Evolutionary conservation across 257 asterid species (phyloP), one percentile per base, ranked within the genome.

Genomic region (Gentiana macrophylla): DNA sequence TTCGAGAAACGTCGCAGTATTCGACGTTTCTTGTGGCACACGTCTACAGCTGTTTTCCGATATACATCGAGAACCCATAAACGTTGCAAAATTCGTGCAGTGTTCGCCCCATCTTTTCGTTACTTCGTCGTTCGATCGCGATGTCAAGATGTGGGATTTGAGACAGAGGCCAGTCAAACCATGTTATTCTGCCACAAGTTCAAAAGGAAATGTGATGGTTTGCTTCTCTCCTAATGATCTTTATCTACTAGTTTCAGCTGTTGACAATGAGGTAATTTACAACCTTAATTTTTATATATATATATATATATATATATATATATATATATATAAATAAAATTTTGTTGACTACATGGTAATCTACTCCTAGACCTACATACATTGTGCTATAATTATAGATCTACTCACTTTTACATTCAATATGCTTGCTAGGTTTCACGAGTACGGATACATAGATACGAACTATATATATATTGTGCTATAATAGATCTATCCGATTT

Each of bases 181-280:
- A 65, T 89, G 97, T 71, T 89, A 77, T 59, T 64, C 86, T 3
- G 65, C 77, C 67, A 63, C 77, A 4, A 87, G 96, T 77, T 73
- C 87, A 12, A 69, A 80, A 62, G 96, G 96, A 61, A 87, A 84
- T 38, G 96, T 87, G 67, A 87, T 84, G 97, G 97, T 71, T 57
- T 63, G 89, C 56, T 89, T 89, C 75, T 89, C 97, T 2, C 94
- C 85, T 0, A 95, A 89, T 36, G 97, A 89, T 73, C 94, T 75
- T 62, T 89, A 85, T 74, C 79, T 85, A 32, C 74, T 85, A 36
- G 88, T 86, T 11, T 89, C 95, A 2, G 81, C 91, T 12, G 82
- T 89, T 11, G 97, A 89, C 73, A 89, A 89, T 53, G 95, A 88
- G 95, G 95, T 88, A 78, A n/a, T n/a, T n/a, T n/a, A n/a, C n/a